Evolutionary conservation across 1,139 yeast genomes (phyloP).

Genomic region (Arxiozyma bovina): DNA sequence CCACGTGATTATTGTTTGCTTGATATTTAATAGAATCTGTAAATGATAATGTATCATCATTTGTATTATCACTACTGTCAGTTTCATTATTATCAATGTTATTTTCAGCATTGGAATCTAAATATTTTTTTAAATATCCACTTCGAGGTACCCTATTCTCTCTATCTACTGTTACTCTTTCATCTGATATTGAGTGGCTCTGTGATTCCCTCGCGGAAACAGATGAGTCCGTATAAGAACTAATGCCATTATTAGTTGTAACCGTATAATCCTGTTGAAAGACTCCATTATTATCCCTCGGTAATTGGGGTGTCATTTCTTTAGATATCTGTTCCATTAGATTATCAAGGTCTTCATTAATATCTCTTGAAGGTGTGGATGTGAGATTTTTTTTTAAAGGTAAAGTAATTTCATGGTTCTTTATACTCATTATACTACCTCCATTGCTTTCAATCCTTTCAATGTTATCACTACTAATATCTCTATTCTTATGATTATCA

Average conservation of each 20-base stretch:
- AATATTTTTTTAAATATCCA: constrained; percentile 17
- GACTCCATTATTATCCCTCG: neutral
- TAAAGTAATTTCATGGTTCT: neutral
- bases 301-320: constrained; percentile 25
- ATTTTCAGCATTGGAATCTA: constrained; percentile 8
- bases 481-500: neutral
- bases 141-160: constrained; percentile 12
- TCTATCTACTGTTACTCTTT: neutral
- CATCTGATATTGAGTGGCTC: neutral
- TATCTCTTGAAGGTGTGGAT: constrained; percentile 11
- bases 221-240: neutral
- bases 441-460: neutral
- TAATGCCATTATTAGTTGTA: neutral
- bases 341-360: constrained; percentile 26
- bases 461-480: too few relatives aligned
- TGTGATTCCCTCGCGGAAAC: constrained; percentile 4
- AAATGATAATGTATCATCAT: constrained; percentile 15
- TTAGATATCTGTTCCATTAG: constrained; percentile 28
- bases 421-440: neutral
- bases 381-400: constrained; percentile 3
- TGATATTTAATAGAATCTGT: constrained; percentile 14
- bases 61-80: neutral
- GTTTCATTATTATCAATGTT: constrained; percentile 4
- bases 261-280: neutral
- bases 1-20: neutral